Evolutionary conservation across 208 protist genomes (phyloP).

Genomic region (Endotrypanum monterogeii): DNA sequence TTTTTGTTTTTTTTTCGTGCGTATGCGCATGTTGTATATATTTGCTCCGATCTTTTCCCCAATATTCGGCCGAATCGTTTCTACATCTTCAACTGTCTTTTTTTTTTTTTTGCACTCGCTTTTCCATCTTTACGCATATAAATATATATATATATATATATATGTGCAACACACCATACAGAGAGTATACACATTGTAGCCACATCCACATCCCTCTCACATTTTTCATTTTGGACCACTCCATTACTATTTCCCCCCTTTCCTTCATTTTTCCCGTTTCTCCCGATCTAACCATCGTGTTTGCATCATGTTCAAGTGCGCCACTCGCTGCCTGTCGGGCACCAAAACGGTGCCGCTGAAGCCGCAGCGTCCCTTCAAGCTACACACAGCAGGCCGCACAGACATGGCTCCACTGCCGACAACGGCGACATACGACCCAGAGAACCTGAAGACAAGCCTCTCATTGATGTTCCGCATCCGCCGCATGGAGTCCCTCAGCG

Average conservation of each 20-base stretch:
- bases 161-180: background rate
- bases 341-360: constrained; percentile 75
- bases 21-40: background rate
- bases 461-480: constrained; percentile 93
- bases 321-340: constrained; percentile 60
- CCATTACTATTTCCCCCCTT: constrained; percentile 5
- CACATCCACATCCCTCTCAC: too few relatives aligned
- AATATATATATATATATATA: background rate
- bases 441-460: constrained; percentile 78
- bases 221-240: constrained; percentile 3
- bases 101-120: background rate
- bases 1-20: too few relatives aligned
- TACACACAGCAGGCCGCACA: constrained; percentile 65
- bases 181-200: background rate
- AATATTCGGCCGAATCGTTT: background rate
- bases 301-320: constrained; percentile 63
- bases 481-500: constrained; percentile 94
- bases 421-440: constrained; percentile 71
- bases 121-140: background rate
- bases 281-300: background rate
- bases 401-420: constrained; percentile 77
- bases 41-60: background rate
- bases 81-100: background rate
- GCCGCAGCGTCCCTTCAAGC: constrained; percentile 73
- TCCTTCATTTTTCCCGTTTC: background rate